Evolutionary conservation across 768 basidiomycete species (phyloP), one percentile per base, ranked within the genome.

Genomic region (Daedaleopsis sinensis): DNA sequence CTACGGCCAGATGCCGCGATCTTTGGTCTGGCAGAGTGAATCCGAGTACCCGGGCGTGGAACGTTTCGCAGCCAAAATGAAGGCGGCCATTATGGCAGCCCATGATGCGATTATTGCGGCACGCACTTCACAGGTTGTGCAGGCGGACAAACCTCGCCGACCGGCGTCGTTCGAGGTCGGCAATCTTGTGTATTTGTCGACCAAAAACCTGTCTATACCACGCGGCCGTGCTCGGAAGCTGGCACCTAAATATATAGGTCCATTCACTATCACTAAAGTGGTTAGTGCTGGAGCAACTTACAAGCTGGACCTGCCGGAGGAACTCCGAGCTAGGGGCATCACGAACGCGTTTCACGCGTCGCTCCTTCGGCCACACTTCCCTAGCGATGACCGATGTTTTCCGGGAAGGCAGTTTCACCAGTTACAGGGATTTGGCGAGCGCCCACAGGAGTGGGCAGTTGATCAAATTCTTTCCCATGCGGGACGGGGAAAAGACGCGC

Each of bases 21-120:
- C 58, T 3, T 18, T 59, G 1, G 46, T 63, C 8, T 58, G 57
- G 57, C 15, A 27, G 1, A 43, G n/a, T 11, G 38, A 38, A 5
- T 37, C n/a, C 0, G 49, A 52, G 49, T 58, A 52, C 21, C 66
- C 66, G 44, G 71, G 72, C 0, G 63, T 76, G 0, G n/a, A 58
- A 9, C 27, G 24, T 0, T 78, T 76, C 44, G 68, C 71, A 0
- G 42, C 62, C 18, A 43, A 64, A 5, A 69, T 72, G 0, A 42
- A 69, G 10, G 35, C 57, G 0, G 69, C 74, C 11, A 44, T 78
- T 1, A 56, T 68, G 5, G 53, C 55, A 0, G 77, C 78, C 0
- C 77, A 80, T 57, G 72, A 82, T 55, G 68, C 73, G 0, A 76
- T 80, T 2, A 75, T 80, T 1, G 73, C 57, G 10, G 62, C 71